Base-by-base conservation (phyloP, 345 rosid species). In the Ailanthus altissimus region DNA sequence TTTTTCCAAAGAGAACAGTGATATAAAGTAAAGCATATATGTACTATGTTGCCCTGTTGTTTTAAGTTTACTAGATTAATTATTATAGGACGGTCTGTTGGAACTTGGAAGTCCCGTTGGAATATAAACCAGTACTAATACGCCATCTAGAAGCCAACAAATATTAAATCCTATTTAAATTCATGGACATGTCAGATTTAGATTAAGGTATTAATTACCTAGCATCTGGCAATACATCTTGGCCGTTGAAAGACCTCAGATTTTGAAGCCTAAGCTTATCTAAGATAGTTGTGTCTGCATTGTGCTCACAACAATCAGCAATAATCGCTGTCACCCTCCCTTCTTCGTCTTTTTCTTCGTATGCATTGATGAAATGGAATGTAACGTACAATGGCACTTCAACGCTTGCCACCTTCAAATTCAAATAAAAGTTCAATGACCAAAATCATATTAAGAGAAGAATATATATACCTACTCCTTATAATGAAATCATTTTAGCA, bases 341-440 rank as follows among this genome's bases (percentile, higher is more conserved):
- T 0, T 91, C 97, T 61, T 90, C 92, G 64, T 93, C 93, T 79
- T 54, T 84, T 81, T 92, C 97, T 82, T 96, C 97, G 62, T 93
- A 93, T 6, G 98, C 99, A 77, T 96, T 96, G 64, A 93, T 93
- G 87, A 93, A 93, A 82, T 96, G 99, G 85, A 96, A 93, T 14
- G 96, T 92, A 69, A 96, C 87, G 60, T 47, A 96, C 7, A 94
- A 69, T 0, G 99, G 99, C 38, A 96, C 99, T 81, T 96, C 97
- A 85, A 93, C 99, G 26, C 98, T 93, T 63, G 92, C 85, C 83
- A 93, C 98, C 98, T 95, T 75, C 70, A 76, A n/a, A n/a, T 16
- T 42, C 11, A 38, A 2, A 8, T 3, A 53, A 58, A 47, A 21
- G 12, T 50, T 49, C 73, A 64, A 15, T 13, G 28, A 47, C 18